Evolutionary conservation across 495 filamentous ascomycete genomes (phyloP).

Genomic region (Cairneyella variabilis): DNA sequence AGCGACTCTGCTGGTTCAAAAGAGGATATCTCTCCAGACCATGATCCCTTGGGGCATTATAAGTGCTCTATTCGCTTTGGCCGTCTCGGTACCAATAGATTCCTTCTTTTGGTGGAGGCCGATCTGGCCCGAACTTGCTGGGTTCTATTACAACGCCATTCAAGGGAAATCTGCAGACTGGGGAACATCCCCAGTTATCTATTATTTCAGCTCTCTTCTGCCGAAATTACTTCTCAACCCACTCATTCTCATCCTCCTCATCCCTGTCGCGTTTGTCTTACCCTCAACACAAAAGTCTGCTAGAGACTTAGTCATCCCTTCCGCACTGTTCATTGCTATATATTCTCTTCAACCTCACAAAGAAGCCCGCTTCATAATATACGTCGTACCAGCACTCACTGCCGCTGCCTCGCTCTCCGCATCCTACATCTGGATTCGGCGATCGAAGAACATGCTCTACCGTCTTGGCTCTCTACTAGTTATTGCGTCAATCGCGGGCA

Average conservation of each 20-base stretch:
- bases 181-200: slow-evolving; percentile 81
- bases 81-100: slow-evolving; percentile 69
- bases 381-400: slow-evolving; percentile 76
- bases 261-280: slow-evolving; percentile 60
- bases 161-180: slow-evolving; percentile 73
- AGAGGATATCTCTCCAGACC: slow-evolving; percentile 51
- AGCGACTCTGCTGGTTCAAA: slow-evolving; percentile 51
- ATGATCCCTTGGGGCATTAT: slow-evolving; percentile 66
- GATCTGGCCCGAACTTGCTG: slow-evolving; percentile 86
- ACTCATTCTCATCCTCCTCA: slow-evolving; percentile 51
- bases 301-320: slow-evolving; percentile 57
- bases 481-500: slow-evolving; percentile 50
- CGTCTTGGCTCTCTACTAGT: slow-evolving; percentile 52
- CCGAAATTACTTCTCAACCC: slow-evolving; percentile 85
- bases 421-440: slow-evolving; percentile 66
- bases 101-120: slow-evolving; percentile 88
- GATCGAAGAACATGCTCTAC: slow-evolving; percentile 54
- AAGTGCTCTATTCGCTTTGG: slow-evolving; percentile 59
- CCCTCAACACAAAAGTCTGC: slow-evolving; percentile 39
- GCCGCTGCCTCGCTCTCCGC: slow-evolving; percentile 72
- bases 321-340: slow-evolving; percentile 65
- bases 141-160: slow-evolving; percentile 89
- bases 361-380: slow-evolving; percentile 94
- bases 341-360: slow-evolving; percentile 92
- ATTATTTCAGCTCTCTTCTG: slow-evolving; percentile 77